Evolutionary conservation across 208 protist species (phyloP), one percentile per base, ranked within the genome.

Genomic region (Leptomonas seymouri): DNA sequence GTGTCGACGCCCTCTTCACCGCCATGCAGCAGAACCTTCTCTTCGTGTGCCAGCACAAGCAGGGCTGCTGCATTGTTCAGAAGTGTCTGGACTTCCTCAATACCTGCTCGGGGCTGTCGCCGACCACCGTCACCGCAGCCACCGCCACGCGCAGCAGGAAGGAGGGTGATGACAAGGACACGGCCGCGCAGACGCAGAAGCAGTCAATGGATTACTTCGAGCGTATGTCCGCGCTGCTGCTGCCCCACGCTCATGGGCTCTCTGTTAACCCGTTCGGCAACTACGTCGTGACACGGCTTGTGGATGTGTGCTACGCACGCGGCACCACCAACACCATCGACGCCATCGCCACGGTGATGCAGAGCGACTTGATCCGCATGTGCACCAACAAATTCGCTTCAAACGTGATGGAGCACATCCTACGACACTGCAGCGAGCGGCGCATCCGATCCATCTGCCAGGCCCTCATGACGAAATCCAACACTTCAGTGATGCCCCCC

Each of bases 241-340:
- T 78, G 6, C 90, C 97, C 23, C 77, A 93, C 72, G 53, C 89
- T 21, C 79, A 93, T 27, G 76, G 94, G n/a, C 80, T 96, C 25
- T 74, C 89, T 18, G 78, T 87, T 55, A 93, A 98, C 74, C 89
- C 96, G 8, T 99, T 89, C 72, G 98, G 97, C 49, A 99, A 99
- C 80, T 99, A 99, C 76, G 98, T 99, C 30, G 90, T 99, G 23
- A 97, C 97, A 55, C 98, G 98, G 56, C 89, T 98, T 25, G 76
- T 99, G 2, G 66, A 83, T 42, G 50, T 79, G 44, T 88, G 81
- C 62, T 80, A 81, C 69, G 77, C 86, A 16, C 66, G 83, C n/a
- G 80, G 78, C 46, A 61, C 71, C 62, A 62, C 74, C 21, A 30
- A 68, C 30, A 74, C 84, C n/a, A 76, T 89, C 39, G 80, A 89